Conservation (phyloP, 352 stramenopile genomes). For the Phytophthora lateralis region DNA sequence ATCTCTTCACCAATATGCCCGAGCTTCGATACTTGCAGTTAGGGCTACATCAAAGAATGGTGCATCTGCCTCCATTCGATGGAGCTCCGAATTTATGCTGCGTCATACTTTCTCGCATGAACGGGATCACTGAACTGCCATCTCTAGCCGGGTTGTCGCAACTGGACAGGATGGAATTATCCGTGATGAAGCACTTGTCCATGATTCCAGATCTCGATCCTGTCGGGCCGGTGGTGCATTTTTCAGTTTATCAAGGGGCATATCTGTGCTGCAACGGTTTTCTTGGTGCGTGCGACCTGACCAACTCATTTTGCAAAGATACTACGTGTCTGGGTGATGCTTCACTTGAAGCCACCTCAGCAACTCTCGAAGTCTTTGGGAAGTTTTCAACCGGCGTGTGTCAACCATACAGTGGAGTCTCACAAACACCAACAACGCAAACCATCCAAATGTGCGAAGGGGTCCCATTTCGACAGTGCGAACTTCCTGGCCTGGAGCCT, state of each 20-base stretch:
- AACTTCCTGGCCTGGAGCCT: constrained; percentile 8
- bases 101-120: constrained; percentile 33
- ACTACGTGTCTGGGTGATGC: constrained; percentile 20
- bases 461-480: constrained; percentile 33
- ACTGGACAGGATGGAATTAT: constrained; percentile 29
- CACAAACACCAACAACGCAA: constrained; percentile 23
- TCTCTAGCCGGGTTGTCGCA: constrained; percentile 12
- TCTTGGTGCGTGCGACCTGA: constrained; percentile 29
- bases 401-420: constrained; percentile 14
- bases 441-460: constrained; percentile 38
- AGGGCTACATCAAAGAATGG: constrained; percentile 32
- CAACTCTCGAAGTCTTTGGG: constrained; percentile 18
- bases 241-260: constrained; percentile 26
- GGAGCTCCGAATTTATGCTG: constrained; percentile 37
- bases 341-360: neutral
- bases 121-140: constrained; percentile 27
- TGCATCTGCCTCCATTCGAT: constrained; percentile 32
- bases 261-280: constrained; percentile 48
- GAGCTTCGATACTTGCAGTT: constrained; percentile 46
- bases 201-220: constrained; percentile 23
- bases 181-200: constrained; percentile 10
- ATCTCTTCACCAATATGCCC: constrained; percentile 42
- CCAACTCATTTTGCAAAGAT: constrained; percentile 26
- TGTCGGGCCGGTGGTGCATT: constrained; percentile 9
- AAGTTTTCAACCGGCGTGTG: constrained; percentile 18